Evolutionary conservation across 495 filamentous ascomycete genomes (phyloP).

Genomic region (Evernia prunastri): DNA sequence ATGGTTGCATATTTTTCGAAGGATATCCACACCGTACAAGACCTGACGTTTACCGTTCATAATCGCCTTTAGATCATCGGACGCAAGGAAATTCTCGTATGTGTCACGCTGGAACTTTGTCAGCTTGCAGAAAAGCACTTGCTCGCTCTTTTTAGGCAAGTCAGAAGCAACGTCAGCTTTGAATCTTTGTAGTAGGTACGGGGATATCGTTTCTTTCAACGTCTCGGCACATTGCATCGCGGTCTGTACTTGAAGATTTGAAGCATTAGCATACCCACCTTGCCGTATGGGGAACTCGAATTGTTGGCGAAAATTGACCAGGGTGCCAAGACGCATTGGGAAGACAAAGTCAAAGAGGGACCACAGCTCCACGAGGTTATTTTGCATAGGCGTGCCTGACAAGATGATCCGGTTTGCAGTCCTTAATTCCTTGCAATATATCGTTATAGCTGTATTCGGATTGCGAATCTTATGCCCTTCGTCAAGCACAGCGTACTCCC

Average conservation of each 20-base stretch:
- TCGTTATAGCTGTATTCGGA: conserved; percentile 84
- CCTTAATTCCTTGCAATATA: conserved; percentile 83
- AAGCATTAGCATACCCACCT: conserved; percentile 90
- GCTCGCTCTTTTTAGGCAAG: conserved; percentile 88
- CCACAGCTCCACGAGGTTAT: conserved; percentile 95
- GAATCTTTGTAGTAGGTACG: conserved; percentile 86
- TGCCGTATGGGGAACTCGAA: conserved; percentile 89
- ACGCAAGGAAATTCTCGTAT: conserved; percentile 75
- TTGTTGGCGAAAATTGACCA: conserved; percentile 79
- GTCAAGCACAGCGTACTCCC: conserved; percentile 90
- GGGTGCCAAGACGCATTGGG: conserved; percentile 86
- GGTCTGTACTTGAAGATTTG: conserved; percentile 84
- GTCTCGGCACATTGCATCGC: conserved; percentile 85
- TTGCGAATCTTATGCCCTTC: conserved; percentile 98
- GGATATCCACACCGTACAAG: conserved; percentile 79
- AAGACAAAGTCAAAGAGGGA: conserved; percentile 95
- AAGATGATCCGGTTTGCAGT: conserved; percentile 87
- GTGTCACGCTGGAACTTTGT: conserved; percentile 65
- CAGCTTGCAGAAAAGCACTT: conserved; percentile 90
- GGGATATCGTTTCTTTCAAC: conserved; percentile 82
- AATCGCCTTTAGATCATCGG: conserved; percentile 74
- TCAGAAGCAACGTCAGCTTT: conserved; percentile 93
- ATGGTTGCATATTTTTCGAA: conserved; percentile 97
- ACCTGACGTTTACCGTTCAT: conserved; percentile 66
- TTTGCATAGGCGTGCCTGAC: conserved; percentile 96